A percentile compares a stretch with the other conserved stretches of the same genome.
These are phyloP conservation scores for Dentipellis fragilis DNA, from an alignment of 768 basidiomycete species.

Conservation along the genomic window DNA sequence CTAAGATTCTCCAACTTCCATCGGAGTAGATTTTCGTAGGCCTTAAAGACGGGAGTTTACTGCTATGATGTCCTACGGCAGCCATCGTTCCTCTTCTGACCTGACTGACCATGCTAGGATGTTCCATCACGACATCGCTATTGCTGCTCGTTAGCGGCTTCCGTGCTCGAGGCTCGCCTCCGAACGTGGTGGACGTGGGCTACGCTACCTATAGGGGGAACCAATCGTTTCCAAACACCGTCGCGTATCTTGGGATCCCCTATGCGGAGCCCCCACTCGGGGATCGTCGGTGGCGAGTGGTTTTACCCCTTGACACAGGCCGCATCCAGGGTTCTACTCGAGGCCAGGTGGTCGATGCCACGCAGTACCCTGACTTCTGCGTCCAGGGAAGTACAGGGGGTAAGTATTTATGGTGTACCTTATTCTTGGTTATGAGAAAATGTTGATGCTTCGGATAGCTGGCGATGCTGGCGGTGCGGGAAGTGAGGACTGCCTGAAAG, in stretches of 20 bases:
- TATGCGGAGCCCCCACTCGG: conserved; percentile 28
- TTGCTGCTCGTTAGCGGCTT: too few relatives aligned
- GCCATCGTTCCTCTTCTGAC: too few relatives aligned
- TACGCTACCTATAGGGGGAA: conserved; percentile 53
- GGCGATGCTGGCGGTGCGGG: conserved; percentile 56
- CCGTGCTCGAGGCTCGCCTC: not conserved
- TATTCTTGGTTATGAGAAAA: not conserved
- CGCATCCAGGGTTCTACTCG: conserved; percentile 27
- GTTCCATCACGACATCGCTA: too few relatives aligned
- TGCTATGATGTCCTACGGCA: too few relatives aligned
- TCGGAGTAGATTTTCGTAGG: too few relatives aligned
- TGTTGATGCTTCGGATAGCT: conserved; percentile 18
- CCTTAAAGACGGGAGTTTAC: too few relatives aligned
- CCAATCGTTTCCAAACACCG: conserved; percentile 37
- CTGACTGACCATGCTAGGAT: too few relatives aligned
- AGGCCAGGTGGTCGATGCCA: conserved; percentile 40
- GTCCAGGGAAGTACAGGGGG: conserved; percentile 46
- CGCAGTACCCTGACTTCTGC: conserved; percentile 45
- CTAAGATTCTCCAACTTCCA: too few relatives aligned
- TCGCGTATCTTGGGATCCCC: conserved; percentile 40
- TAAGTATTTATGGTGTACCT: conserved; percentile 14
- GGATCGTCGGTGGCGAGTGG: conserved; percentile 29
- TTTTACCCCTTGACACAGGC: conserved; percentile 39
- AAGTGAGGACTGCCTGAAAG: conserved; percentile 55
- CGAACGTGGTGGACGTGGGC: conserved; percentile 38